Evolutionary conservation across 2,329 filamentous ascomycete species (phyloP), one percentile per base, ranked within the genome.

Genomic region (Phialophora tarda): DNA sequence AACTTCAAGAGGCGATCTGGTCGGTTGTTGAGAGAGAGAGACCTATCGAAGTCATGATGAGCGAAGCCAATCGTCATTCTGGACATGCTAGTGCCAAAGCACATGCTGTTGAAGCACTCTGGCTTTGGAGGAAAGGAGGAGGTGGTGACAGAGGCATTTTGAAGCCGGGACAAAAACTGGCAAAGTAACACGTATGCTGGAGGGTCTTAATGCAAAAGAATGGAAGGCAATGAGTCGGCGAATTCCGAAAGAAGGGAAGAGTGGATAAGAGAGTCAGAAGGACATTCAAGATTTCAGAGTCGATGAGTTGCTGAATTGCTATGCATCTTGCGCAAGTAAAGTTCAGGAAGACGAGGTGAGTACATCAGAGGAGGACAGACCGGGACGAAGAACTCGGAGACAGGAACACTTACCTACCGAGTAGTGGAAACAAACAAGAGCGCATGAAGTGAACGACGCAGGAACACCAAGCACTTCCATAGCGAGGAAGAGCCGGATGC

Each of bases 41-140:
- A 59, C 88, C 96, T 1, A 78, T 98, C 57, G 88, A 93, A 64
- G 91, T 87, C 21, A 81, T 98, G 75, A 85, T 90, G 65, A 88
- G 90, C 69, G 93, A 95, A 73, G 91, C 91, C 2, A 85, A 82
- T 64, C 83, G 83, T 47, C 86, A 87, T 59, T 85, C 84, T 66
- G 88, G 88, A 0, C 93, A 97, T 82, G 82, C 90, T 66, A 94
- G 92, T 64, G 92, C 91, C 58, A 87, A 88, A 73, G 89, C 90
- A 0, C 96, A 93, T 82, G 93, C 94, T 11, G 88, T 90, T 3
- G 94, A 98, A 77, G 93, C 93, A 0, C 80, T 97, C 17, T 97
- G 94, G 93, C 78, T 96, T 68, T 93, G 92, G 92, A 71, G 82
- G 86, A 77, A 78, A 84, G 81, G 80, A 84, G 82, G 79, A 86